Evolutionary conservation across 2,329 filamentous ascomycete genomes (phyloP).

Genomic region (Penicillium freii): DNA sequence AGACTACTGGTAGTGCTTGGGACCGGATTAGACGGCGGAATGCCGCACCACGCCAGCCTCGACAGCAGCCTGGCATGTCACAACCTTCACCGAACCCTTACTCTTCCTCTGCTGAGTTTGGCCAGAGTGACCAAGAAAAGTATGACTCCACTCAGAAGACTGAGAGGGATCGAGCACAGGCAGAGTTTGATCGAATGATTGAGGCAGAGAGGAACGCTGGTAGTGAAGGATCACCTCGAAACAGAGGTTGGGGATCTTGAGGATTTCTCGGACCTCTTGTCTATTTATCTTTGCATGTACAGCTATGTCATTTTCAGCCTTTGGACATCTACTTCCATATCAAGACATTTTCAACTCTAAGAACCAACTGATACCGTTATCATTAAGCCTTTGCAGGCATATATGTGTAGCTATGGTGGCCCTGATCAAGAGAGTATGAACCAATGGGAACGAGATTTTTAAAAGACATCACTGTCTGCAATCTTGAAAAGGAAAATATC

Average conservation of each 20-base stretch:
- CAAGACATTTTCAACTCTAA: background rate
- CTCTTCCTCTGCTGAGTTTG: background rate
- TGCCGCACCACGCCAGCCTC: constrained; percentile 1
- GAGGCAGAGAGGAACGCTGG: constrained; percentile 39
- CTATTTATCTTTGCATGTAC: constrained; percentile 10
- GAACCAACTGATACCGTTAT: constrained; percentile 9
- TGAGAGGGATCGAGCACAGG: constrained; percentile 42
- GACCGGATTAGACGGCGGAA: constrained; percentile 38
- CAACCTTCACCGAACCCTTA: background rate
- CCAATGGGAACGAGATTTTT: background rate
- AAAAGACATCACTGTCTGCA: constrained; percentile 2
- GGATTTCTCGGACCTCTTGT: background rate
- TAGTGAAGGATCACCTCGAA: constrained; percentile 15
- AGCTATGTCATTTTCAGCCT: constrained; percentile 2
- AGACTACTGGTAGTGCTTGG: constrained; percentile 35
- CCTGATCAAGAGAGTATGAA: background rate
- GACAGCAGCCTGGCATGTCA: background rate
- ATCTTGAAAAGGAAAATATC: constrained; percentile 6
- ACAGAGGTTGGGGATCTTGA: constrained; percentile 18
- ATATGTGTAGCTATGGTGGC: constrained; percentile 10
- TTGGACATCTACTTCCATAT: background rate
- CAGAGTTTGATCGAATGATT: constrained; percentile 45
- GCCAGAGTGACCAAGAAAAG: constrained; percentile 7
- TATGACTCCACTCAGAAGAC: constrained; percentile 24
- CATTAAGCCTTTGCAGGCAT: constrained; percentile 23